These are phyloP conservation scores for Microsporum ferrugineum DNA, from an alignment of 2,329 filamentous ascomycete species.

Conservation along the genomic window DNA sequence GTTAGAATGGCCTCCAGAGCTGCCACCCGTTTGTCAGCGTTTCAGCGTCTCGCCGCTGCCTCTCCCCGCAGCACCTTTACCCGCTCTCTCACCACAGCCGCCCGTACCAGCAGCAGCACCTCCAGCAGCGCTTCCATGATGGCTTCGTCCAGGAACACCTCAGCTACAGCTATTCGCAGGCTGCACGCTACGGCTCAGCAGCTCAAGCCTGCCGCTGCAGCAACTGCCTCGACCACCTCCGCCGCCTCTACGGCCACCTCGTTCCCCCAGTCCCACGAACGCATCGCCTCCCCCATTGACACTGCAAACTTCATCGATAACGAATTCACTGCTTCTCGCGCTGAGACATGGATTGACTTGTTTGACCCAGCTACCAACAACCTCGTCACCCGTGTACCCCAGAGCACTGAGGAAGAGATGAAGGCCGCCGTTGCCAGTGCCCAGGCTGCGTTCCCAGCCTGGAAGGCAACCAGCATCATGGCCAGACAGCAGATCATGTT, in stretches of 20 bases:
- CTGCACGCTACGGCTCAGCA: conserved; percentile 43
- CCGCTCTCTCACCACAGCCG: not conserved
- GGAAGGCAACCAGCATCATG: conserved; percentile 50
- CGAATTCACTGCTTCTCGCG: conserved; percentile 47
- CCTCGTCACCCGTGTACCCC: conserved; percentile 53
- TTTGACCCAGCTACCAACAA: conserved; percentile 57
- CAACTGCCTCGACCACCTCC: conserved; percentile 24
- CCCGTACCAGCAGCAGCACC: not conserved
- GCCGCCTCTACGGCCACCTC: conserved; percentile 32
- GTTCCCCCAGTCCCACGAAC: conserved; percentile 44
- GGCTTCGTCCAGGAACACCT: conserved; percentile 9
- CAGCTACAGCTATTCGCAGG: conserved; percentile 11
- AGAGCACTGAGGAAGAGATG: conserved; percentile 54
- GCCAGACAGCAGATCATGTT: conserved; percentile 54
- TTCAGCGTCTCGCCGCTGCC: conserved; percentile 23
- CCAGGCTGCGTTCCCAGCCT: conserved; percentile 51
- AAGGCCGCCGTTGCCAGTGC: conserved; percentile 51
- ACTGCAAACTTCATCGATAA: conserved; percentile 54
- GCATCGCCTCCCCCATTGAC: conserved; percentile 40
- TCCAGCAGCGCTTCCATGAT: not conserved
- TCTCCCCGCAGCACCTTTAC: conserved; percentile 15
- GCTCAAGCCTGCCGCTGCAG: conserved; percentile 28
- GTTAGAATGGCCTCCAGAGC: conserved; percentile 3
- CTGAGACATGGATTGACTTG: conserved; percentile 52
- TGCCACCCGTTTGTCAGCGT: not conserved